These are phyloP conservation scores for Corchorus capsularis DNA, from an alignment of 345 rosid genomes.

Conservation along the genomic window DNA sequence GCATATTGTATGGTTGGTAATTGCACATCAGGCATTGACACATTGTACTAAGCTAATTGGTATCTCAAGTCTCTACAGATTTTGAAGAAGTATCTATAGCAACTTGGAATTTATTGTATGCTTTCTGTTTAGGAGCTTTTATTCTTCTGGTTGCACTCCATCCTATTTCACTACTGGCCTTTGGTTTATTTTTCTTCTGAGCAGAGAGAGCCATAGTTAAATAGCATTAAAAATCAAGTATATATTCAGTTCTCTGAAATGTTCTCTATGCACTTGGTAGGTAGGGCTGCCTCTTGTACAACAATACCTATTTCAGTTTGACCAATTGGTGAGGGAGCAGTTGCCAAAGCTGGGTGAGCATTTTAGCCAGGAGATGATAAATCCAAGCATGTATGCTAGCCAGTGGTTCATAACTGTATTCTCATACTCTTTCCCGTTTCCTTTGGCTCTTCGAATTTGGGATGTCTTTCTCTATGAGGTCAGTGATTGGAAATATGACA, in stretches of 20 bases:
- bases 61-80: background rate
- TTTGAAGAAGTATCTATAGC: background rate
- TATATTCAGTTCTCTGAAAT: background rate
- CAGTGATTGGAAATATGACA: constrained; percentile 18
- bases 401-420: constrained; percentile 99
- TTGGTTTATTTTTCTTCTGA: background rate
- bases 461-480: constrained; percentile 97
- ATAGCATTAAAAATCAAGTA: background rate
- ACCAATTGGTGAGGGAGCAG: constrained; percentile 68
- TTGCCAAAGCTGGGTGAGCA: constrained; percentile 95
- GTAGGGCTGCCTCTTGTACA: constrained; percentile 96
- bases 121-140: background rate
- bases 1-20: no score
- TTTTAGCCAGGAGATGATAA: constrained; percentile 84
- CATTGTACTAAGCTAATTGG: background rate
- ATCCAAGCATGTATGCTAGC: constrained; percentile 98
- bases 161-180: background rate
- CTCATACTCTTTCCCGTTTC: constrained; percentile 92
- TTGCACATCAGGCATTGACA: background rate
- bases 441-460: constrained; percentile 93
- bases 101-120: background rate
- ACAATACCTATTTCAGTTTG: constrained; percentile 80
- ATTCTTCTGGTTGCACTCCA: background rate
- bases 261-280: constrained; percentile 38
- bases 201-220: no score